A percentile compares a stretch with the other conserved stretches of the same genome.
Conservation (phyloP, 768 basidiomycete genomes). For the Ramaria rubella region DNA sequence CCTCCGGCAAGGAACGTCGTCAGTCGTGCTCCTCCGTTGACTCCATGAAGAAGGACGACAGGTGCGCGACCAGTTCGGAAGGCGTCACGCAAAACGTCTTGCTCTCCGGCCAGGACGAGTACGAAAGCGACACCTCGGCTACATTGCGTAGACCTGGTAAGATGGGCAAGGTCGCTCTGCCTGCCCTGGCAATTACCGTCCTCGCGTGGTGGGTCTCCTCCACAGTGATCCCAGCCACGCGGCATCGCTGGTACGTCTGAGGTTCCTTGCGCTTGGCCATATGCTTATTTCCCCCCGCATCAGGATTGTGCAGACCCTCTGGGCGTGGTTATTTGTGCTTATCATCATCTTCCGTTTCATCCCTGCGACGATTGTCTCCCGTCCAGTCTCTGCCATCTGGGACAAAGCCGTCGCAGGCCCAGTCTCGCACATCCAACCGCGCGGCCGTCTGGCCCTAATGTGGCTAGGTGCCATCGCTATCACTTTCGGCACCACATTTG, state of each 20-base stretch:
- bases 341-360: conserved; percentile 4
- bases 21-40: background rate
- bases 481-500: conserved; percentile 6
- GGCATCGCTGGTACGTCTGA: conserved; percentile 1
- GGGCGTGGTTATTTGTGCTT: conserved; percentile 11
- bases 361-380: background rate
- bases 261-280: background rate
- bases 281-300: background rate
- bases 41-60: conserved; percentile 1
- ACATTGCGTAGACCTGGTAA: background rate
- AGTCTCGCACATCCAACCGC: background rate
- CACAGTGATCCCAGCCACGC: background rate
- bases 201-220: conserved; percentile 6
- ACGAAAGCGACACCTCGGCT: background rate
- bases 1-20: background rate
- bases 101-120: background rate
- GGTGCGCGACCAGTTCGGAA: background rate
- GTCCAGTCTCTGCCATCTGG: background rate
- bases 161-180: background rate
- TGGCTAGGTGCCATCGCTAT: conserved; percentile 6
- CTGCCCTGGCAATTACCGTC: background rate
- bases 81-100: background rate
- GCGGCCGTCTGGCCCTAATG: background rate
- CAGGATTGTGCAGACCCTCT: conserved; percentile 4
- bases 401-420: background rate